These are phyloP conservation scores for Amylostereum areolatum DNA, from an alignment of 1,284 basidiomycete genomes.

Conservation along the genomic window DNA sequence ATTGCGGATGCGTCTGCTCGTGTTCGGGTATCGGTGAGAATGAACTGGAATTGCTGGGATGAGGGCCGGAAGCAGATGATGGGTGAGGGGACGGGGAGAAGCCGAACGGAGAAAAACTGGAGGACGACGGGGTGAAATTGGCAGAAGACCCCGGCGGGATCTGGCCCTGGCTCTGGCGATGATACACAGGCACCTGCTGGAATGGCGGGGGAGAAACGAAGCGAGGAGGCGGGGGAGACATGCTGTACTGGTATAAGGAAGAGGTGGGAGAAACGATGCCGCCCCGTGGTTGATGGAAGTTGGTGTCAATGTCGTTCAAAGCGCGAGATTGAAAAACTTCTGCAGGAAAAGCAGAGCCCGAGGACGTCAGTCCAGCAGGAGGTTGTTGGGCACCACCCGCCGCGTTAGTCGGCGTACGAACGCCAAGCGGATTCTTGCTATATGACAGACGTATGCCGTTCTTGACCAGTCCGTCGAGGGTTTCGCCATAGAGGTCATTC, in stretches of 20 bases:
- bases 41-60: slow-evolving; percentile 20
- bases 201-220: slow-evolving; percentile 43
- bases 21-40: slow-evolving; percentile 59
- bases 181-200: slow-evolving; percentile 14
- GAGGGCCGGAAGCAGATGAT: slow-evolving; percentile 1
- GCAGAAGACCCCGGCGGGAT: slow-evolving; percentile 2
- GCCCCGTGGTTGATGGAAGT: slow-evolving; percentile 27
- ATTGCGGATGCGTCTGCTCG: slow-evolving; percentile 39
- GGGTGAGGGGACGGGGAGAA: slow-evolving; percentile 34
- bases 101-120: slow-evolving; percentile 64
- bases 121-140: slow-evolving; percentile 26
- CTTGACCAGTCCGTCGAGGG: slow-evolving; percentile 85
- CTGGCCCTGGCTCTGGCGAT: slow-evolving; percentile 5
- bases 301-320: slow-evolving; percentile 28
- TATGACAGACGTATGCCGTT: slow-evolving; percentile 94
- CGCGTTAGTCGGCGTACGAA: slow-evolving; percentile 70
- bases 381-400: slow-evolving; percentile 43
- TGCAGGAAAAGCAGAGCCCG: slow-evolving; percentile 19
- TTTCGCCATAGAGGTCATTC: slow-evolving; percentile 88
- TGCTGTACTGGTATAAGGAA: slow-evolving; percentile 36
- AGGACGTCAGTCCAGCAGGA: slow-evolving; percentile 26
- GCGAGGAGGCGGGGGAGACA: slow-evolving; percentile 32
- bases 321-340: slow-evolving; percentile 35
- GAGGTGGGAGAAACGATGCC: slow-evolving; percentile 38
- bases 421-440: slow-evolving; percentile 91